Evolutionary conservation across 306 rosid species (phyloP).

Genomic region (Canavalia gladiata): DNA sequence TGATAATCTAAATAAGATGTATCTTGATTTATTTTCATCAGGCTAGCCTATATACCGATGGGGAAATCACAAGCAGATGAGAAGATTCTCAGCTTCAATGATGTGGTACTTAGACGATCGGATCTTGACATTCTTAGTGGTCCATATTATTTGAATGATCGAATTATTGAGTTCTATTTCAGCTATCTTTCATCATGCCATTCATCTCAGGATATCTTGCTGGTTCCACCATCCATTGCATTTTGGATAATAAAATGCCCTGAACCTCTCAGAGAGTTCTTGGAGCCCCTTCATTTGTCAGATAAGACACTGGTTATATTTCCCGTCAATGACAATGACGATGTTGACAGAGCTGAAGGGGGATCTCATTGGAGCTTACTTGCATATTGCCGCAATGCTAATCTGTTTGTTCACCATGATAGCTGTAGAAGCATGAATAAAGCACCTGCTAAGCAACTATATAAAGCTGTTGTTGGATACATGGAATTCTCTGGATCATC

Average conservation of each 20-base stretch:
- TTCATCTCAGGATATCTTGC: constrained; percentile 62
- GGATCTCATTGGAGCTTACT: constrained; percentile 96
- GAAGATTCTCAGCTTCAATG: constrained; percentile 86
- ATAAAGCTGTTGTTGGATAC: constrained; percentile 62
- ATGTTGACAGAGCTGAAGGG: constrained; percentile 74
- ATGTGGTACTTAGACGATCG: constrained; percentile 81
- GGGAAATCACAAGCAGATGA: constrained; percentile 62
- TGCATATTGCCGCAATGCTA: constrained; percentile 67
- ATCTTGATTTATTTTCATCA: constrained; percentile 36
- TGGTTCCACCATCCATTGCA: constrained; percentile 86
- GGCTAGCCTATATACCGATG: constrained; percentile 57
- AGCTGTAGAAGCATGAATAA: constrained; percentile 60
- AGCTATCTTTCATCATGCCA: constrained; percentile 68
- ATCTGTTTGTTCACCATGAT: constrained; percentile 82
- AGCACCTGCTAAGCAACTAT: constrained; percentile 65
- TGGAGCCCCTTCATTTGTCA: constrained; percentile 76
- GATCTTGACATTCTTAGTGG: constrained; percentile 85
- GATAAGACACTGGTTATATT: constrained; percentile 70
- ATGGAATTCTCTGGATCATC: constrained; percentile 51
- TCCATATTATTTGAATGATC: constrained; percentile 79
- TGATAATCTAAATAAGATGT: constrained; percentile 13
- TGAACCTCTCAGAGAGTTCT: constrained; percentile 65
- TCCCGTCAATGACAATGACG: constrained; percentile 81
- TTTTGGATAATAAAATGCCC: constrained; percentile 88
- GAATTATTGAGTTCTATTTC: constrained; percentile 81